Evolutionary conservation across 345 rosid species (phyloP), one percentile per base, ranked within the genome.

Genomic region (Citrus mangshanensis): DNA sequence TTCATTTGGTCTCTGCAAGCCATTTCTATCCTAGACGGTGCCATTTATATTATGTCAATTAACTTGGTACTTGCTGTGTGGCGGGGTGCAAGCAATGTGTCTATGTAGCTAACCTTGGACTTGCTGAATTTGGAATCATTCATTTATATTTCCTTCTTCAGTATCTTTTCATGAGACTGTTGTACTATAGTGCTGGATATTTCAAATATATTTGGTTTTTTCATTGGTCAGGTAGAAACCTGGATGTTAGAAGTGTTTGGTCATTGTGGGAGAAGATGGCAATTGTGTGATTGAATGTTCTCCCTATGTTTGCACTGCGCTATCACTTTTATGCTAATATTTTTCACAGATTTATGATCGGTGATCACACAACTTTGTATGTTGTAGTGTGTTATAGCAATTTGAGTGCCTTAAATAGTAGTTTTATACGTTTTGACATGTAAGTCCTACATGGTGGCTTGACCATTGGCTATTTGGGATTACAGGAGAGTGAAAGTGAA

Each of bases 401-500:
- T 74, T 60, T 74, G 75, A 54, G 9, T 71, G 75, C 38, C 9
- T 16, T 5, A 38, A 19, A 27, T 24, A 66, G 68, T 18, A 49
- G 19, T 38, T 37, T 27, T 5, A 58, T 67, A 10, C 56, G 25
- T 55, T 9, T 21, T 21, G 42, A 75, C 70, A 27, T 75, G 76
- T 38, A 27, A 28, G 27, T 60, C 1, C 37, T 32, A 32, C 35
- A 0, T n/a, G 42, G 59, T 32, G 9, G 59, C 70, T 68, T 67
- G 66, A 67, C 37, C 30, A 56, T 68, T 82, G 54, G 69, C 16
- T 49, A 2, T 73, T 61, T 82, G 79, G 40, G 27, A 75, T 75
- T 80, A 18, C 89, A 94, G 98, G 97, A 94, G 68, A 88, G 90
- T 80, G 98, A 91, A 77, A 94, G 95, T 69, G 98, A 94, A 76